Evolutionary conservation across 441 rosid genomes (phyloP).

Genomic region (Pelargonium hybrid): DNA sequence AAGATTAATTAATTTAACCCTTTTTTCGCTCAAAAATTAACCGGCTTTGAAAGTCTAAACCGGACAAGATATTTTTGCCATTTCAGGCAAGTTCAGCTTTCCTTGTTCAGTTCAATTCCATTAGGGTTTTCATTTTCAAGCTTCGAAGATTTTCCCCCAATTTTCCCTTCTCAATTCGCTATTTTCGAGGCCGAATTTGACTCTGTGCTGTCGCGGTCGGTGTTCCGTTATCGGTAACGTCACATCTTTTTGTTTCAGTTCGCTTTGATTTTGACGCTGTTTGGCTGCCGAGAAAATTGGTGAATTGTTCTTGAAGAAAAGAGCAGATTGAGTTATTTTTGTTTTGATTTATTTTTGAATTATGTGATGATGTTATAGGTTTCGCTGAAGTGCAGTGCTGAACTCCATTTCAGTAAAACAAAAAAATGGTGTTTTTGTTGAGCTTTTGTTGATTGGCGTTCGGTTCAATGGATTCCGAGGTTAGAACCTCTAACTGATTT

Average conservation of each 20-base stretch:
- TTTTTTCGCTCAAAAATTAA: background rate
- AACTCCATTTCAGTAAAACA: no score
- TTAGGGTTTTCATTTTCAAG: slow-evolving; percentile 9
- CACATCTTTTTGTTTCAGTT: slow-evolving; percentile 2
- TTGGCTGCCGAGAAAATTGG: background rate
- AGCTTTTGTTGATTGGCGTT: no score
- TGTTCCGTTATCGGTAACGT: slow-evolving; percentile 15
- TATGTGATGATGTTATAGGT: no score
- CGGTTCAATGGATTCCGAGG: no score
- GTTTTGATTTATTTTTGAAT: background rate
- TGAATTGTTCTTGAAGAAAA: background rate
- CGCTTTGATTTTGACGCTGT: slow-evolving; percentile 11
- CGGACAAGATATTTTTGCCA: slow-evolving; percentile 11
- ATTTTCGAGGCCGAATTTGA: background rate
- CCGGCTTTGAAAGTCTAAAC: background rate
- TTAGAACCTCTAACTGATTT: no score
- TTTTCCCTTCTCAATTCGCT: slow-evolving; percentile 13
- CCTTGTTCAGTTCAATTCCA: no score
- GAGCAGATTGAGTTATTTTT: no score
- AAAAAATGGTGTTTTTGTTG: no score
- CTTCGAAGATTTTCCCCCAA: background rate
- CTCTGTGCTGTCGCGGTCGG: slow-evolving; percentile 1
- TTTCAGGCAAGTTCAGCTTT: slow-evolving; percentile 7
- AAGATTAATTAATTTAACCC: no score
- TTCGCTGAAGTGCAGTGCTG: no score